phyloP scores from a whole-genome alignment of 352 stramenopile species.

The Phytophthora aleatoria region DNA sequence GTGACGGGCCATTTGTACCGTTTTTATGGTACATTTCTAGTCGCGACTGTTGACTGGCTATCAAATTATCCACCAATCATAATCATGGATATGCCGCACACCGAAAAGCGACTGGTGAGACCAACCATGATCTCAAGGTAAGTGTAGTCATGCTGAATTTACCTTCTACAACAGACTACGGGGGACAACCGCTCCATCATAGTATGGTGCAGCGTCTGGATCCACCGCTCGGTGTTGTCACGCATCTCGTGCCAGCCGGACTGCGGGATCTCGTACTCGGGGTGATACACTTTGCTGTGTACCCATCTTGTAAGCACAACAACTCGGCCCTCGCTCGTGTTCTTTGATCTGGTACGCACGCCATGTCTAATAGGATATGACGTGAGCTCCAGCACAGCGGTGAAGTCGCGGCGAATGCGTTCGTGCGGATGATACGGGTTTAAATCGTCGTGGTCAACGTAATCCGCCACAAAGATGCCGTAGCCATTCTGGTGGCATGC shows the following conservation, averaged over 20 bases:
- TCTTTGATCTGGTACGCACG: conserved; percentile 28
- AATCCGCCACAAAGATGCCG: conserved; percentile 51
- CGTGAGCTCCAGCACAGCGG: conserved; percentile 30
- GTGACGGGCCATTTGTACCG: conserved; percentile 18
- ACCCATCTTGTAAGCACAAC: conserved; percentile 46
- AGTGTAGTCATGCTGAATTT: background rate
- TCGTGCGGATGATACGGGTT: conserved; percentile 49
- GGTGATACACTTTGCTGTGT: conserved; percentile 39
- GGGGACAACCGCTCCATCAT: conserved; percentile 39
- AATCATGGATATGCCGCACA: background rate
- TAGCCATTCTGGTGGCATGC: conserved; percentile 28
- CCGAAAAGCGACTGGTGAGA: conserved; percentile 2
- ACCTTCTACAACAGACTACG: conserved; percentile 32
- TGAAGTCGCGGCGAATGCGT: conserved; percentile 50
- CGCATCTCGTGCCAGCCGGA: conserved; percentile 39
- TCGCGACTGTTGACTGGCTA: too few relatives aligned
- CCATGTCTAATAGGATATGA: conserved; percentile 34
- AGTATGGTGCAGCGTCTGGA: conserved; percentile 38
- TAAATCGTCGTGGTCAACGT: conserved; percentile 50
- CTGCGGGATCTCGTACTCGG: conserved; percentile 36
- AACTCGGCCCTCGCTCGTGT: conserved; percentile 29
- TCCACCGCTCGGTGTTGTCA: conserved; percentile 42
- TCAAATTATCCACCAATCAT: background rate
- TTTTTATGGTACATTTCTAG: conserved; percentile 3
- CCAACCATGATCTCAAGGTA: background rate